A percentile compares a stretch with the other conserved stretches of the same genome.
Evolutionary conservation across 73 alveolate genomes (phyloP).

Genomic region (Tetrahymena borealis): DNA sequence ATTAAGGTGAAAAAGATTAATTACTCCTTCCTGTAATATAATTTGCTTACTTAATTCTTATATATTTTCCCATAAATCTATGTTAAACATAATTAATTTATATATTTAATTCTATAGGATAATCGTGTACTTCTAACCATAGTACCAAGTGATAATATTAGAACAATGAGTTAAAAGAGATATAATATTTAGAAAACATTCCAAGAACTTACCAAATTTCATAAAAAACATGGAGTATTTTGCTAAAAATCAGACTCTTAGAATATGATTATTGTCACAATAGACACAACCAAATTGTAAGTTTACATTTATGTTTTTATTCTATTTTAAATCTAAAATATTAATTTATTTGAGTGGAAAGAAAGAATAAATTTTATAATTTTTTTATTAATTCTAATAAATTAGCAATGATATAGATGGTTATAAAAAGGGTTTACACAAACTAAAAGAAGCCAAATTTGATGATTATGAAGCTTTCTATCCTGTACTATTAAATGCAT

Average conservation of each 20-base stretch:
- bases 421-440: not conserved
- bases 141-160: not conserved
- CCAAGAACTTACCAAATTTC: not conserved
- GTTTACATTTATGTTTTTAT: too few relatives aligned
- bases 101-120: not conserved
- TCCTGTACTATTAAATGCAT: not conserved
- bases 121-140: not conserved
- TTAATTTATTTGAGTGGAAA: too few relatives aligned
- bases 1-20: not conserved
- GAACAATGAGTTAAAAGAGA: not conserved
- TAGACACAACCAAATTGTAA: not conserved
- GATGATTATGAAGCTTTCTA: not conserved
- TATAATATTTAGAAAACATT: not conserved
- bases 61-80: not conserved
- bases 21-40: not conserved
- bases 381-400: not conserved
- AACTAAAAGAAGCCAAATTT: not conserved
- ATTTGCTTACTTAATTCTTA: too few relatives aligned
- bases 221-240: not conserved
- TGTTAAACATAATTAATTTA: not conserved
- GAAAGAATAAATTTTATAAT: not conserved
- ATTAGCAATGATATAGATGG: not conserved
- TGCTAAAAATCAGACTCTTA: not conserved
- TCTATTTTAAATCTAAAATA: too few relatives aligned
- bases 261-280: not conserved